Conservation (phyloP, 2,329 filamentous ascomycete genomes). For the Colletotrichum simmondsii region DNA sequence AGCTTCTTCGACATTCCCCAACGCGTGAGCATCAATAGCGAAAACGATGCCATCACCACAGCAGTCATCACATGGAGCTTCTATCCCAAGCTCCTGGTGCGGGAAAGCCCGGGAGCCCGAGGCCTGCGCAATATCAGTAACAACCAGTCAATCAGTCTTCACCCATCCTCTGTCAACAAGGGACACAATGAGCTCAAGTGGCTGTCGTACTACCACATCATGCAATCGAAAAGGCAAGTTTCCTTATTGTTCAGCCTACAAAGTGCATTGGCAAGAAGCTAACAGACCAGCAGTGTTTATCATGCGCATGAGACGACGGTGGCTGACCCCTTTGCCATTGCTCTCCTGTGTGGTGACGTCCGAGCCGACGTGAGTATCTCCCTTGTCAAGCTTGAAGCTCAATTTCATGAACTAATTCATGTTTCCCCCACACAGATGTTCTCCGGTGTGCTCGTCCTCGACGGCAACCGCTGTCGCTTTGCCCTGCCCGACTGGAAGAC, state of each 20-base stretch:
- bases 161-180: constrained; percentile 91
- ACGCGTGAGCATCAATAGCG: constrained; percentile 78
- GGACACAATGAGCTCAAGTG: constrained; percentile 75
- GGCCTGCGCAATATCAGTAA: constrained; percentile 92
- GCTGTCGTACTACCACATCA: constrained; percentile 96
- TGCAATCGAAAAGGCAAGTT: constrained; percentile 85
- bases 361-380: constrained; percentile 77
- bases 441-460: constrained; percentile 85
- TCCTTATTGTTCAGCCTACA: background rate
- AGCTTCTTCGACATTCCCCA: constrained; percentile 86
- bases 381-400: background rate
- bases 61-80: constrained; percentile 94
- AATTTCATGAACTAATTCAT: constrained; percentile 14
- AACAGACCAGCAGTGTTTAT: constrained; percentile 67
- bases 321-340: constrained; percentile 83
- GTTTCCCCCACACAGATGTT: constrained; percentile 70
- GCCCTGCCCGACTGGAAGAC: constrained; percentile 89
- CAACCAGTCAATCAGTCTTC: constrained; percentile 88
- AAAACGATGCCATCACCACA: constrained; percentile 81
- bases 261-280: constrained; percentile 32
- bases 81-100: constrained; percentile 90
- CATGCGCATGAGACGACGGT: constrained; percentile 91
- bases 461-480: constrained; percentile 88
- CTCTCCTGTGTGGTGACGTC: constrained; percentile 87
- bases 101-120: constrained; percentile 76